Base-by-base conservation (phyloP, 768 basidiomycete species). In the Tephrocybe sp. region DNA sequence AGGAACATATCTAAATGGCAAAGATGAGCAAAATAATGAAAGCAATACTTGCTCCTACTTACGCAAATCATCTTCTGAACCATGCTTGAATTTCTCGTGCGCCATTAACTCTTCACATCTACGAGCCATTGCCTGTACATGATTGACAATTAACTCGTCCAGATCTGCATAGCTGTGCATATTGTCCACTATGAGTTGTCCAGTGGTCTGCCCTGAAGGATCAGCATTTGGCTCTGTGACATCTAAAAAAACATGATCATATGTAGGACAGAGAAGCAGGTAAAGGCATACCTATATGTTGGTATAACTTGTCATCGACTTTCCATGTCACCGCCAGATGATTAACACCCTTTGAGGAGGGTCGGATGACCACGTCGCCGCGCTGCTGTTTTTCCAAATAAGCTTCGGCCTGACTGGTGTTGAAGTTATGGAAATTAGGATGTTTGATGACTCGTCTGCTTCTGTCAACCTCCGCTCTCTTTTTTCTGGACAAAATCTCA, bases 241-340 rank as follows among this genome's bases (percentile, higher is more conserved):
- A 67, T 92, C 90, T 92, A 57, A 26, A 43, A 23, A 16, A 30
- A 38, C 5, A 36, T 33, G 30, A 31, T 13, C 12, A 12, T n/a
- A 5, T 10, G 19, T 14, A 31, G 4, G 6, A 14, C 16, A 26
- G 16, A 6, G 30, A 39, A 45, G 22, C 20, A 30, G 13, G 33
- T 34, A 26, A 19, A 36, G 31, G 62, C 87, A 45, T 62, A 93
- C 94, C 94, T 51, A 99, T 89, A 64, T 99, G 97, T 64, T 98
- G 97, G 68, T 90, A 98, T 22, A 99, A 72, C 53, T 86, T 90
- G 51, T 97, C 89, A 56, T 95, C 96, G 2, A 99, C 94, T 71
- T 98, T 99, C 97, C 97, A 99, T 0, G 97, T 99, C 9, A 99
- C 89, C 39, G 96, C 96, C 33, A 99, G 76, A 70, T 98, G 97